These are phyloP conservation scores for Cornus kousa DNA, from an alignment of 148 eudicot species.

Conservation along the genomic window DNA sequence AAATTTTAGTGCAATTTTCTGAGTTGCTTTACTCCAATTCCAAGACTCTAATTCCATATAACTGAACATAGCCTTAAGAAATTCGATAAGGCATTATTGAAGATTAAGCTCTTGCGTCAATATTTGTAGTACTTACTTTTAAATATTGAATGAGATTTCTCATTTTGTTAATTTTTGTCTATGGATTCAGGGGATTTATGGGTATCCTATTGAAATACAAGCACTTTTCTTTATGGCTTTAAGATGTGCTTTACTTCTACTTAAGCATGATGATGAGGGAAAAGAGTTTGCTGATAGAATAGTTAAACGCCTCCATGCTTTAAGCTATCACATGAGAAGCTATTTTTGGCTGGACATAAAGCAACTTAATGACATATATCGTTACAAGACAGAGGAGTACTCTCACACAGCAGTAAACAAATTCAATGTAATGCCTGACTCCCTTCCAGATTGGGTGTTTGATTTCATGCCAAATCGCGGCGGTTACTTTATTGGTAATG, in stretches of 20 bases:
- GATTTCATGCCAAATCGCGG: slow-evolving; percentile 84
- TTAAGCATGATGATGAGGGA: slow-evolving; percentile 52
- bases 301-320: slow-evolving; percentile 50
- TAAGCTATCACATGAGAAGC: slow-evolving; percentile 59
- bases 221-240: slow-evolving; percentile 60
- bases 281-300: slow-evolving; percentile 44
- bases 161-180: not conserved
- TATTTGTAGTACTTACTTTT: too few relatives aligned
- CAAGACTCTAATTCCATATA: too few relatives aligned
- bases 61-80: too few relatives aligned
- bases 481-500: slow-evolving; percentile 83
- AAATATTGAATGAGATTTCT: not conserved
- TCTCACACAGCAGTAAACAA: slow-evolving; percentile 65
- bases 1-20: too few relatives aligned
- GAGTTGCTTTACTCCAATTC: too few relatives aligned
- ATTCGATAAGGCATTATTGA: too few relatives aligned
- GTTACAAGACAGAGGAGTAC: slow-evolving; percentile 59
- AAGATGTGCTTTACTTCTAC: slow-evolving; percentile 40
- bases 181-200: slow-evolving; percentile 9
- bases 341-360: slow-evolving; percentile 58
- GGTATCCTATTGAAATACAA: slow-evolving; percentile 28
- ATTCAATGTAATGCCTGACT: slow-evolving; percentile 68
- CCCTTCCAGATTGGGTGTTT: slow-evolving; percentile 74
- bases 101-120: too few relatives aligned
- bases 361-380: slow-evolving; percentile 56